Base-by-base conservation (phyloP, 192 early-diverging fungal genomes). In the Linnemannia schmuckeri region DNA sequence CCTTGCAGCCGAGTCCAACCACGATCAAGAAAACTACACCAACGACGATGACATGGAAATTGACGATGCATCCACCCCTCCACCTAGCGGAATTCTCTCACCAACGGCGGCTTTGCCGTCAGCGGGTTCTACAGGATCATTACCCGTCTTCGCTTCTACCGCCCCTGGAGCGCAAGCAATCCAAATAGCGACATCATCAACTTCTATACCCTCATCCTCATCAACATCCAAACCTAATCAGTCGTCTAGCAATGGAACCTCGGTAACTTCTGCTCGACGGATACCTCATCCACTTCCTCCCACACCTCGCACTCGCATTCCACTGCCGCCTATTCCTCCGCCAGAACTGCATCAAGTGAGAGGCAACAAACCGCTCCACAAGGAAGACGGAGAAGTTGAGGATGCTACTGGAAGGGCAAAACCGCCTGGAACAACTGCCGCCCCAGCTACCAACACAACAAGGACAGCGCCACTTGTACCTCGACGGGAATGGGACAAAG, bases 31-130 rank as follows among this genome's bases (percentile, higher is more conserved):
- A 46, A 70, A 82, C 68, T 78, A 87, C 80, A 76, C 81, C 44
- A 81, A 87, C 54, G 85, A 89, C 66, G 88, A 89, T 49, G 88
- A 89, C 44, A 89, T 89, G 88, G 88, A 89, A 73, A 89, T 89
- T 70, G 88, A 83, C 27, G 88, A 89, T 40, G 83, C 83, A 12
- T 87, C 84, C n/a, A 86, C 88, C 4, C 88, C 88, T 30, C 88
- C 88, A 13, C 75, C 88, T 0, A 87, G 79, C 41, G 75, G 75
- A 30, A 76, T 77, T 66, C 72, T 82, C 0, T 85, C 83, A 49
- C 86, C 82, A 12, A 27, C 27, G 20, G 47, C 83, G 13, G 83
- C 49, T 33, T 30, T 63, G 13, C 72, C 79, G 17, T 33, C 66
- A 22, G 55, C 47, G 37, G 52, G 55, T 71, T 66, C 79, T 9